Conservation (phyloP, 805 yeast species). For the Starmerella vaccinii region DNA sequence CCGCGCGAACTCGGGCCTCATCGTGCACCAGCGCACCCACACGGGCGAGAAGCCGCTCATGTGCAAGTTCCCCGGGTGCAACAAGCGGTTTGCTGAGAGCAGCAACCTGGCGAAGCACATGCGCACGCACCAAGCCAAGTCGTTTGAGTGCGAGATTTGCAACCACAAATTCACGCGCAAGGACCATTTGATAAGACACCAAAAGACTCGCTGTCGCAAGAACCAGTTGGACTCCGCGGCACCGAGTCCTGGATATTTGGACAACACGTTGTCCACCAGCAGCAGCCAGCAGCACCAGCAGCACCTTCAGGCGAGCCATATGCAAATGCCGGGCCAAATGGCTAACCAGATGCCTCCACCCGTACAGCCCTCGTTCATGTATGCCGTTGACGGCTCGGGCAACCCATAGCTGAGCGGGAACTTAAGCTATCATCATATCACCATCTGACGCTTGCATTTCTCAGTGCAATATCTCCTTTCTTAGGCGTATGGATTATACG, state of each 20-base stretch:
- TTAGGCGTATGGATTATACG: too few relatives aligned
- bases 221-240: background rate
- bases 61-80: slow-evolving; percentile 74
- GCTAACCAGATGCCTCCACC: background rate
- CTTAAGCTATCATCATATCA: too few relatives aligned
- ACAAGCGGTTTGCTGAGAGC: slow-evolving; percentile 76
- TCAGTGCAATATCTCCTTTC: too few relatives aligned
- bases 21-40: slow-evolving; percentile 76
- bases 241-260: background rate
- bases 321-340: background rate
- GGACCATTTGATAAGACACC: slow-evolving; percentile 25
- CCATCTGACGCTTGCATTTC: too few relatives aligned
- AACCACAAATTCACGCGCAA: slow-evolving; percentile 22
- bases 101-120: slow-evolving; percentile 82
- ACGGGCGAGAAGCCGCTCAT: slow-evolving; percentile 81
- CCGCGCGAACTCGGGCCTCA: slow-evolving; percentile 71
- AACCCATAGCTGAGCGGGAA: too few relatives aligned
- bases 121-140: slow-evolving; percentile 49
- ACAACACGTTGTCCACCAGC: background rate
- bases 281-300: background rate
- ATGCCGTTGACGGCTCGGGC: background rate
- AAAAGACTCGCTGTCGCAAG: slow-evolving; percentile 12
- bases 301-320: too few relatives aligned
- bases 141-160: slow-evolving; percentile 21
- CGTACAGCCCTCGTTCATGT: background rate